These are phyloP conservation scores for Penicillium sp. DNA, from an alignment of 2,329 filamentous ascomycete species.

Conservation along the genomic window DNA sequence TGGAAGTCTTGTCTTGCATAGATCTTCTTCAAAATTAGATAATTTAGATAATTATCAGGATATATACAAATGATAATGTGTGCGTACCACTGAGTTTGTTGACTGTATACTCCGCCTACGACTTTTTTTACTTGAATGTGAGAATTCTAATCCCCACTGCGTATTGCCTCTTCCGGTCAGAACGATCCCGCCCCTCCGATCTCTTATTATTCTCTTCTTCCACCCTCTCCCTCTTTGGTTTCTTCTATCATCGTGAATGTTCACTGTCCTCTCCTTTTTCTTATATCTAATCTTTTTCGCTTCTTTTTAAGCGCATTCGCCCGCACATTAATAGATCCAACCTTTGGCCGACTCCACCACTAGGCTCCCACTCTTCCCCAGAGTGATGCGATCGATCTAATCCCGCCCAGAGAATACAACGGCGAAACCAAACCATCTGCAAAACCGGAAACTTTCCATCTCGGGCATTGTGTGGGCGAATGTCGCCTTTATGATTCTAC, in stretches of 20 bases:
- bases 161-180: conserved; percentile 16
- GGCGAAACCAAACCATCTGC: neutral
- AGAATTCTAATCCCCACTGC: conserved; percentile 20
- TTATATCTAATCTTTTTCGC: conserved; percentile 30
- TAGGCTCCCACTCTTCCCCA: conserved; percentile 8
- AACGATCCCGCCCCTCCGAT: conserved; percentile 16
- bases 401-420: conserved; percentile 7
- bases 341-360: conserved; percentile 7
- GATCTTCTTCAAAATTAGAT: neutral
- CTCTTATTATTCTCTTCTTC: conserved; percentile 21
- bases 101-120: conserved; percentile 2
- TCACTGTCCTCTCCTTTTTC: conserved; percentile 28
- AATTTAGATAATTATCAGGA: neutral
- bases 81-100: too few relatives aligned
- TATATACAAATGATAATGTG: neutral
- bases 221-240: conserved; percentile 18
- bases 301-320: conserved; percentile 37
- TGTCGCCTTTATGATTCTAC: conserved; percentile 40
- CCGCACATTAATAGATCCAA: conserved; percentile 34
- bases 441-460: neutral
- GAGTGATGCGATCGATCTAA: conserved; percentile 23
- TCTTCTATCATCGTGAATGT: conserved; percentile 14
- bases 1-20: neutral
- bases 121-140: conserved; percentile 6
- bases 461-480: conserved; percentile 39